phyloP scores from a whole-genome alignment of 2,329 filamentous ascomycete genomes.

The Exutisphaerella laricina region DNA sequence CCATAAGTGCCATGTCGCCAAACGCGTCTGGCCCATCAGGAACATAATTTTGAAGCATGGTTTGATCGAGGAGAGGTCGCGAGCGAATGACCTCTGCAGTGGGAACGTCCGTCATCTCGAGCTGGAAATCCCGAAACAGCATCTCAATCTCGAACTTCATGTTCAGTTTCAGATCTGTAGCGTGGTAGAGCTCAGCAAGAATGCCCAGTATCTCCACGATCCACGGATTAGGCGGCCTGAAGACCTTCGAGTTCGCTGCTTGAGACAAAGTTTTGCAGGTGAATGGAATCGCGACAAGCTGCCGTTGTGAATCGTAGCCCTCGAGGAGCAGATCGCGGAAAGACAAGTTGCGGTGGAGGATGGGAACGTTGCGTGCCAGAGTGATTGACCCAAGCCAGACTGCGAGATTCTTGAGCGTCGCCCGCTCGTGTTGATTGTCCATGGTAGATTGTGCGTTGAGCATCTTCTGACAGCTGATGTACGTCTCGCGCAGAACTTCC shows the following conservation, averaged over 20 bases:
- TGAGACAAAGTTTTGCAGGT: slow-evolving; percentile 93
- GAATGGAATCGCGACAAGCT: slow-evolving; percentile 91
- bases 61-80: slow-evolving; percentile 44
- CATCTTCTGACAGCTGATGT: slow-evolving; percentile 75
- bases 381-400: slow-evolving; percentile 91
- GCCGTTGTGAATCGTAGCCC: slow-evolving; percentile 83
- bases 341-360: slow-evolving; percentile 92
- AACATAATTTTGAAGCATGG: slow-evolving; percentile 36
- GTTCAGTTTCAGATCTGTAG: slow-evolving; percentile 88
- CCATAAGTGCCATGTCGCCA: slow-evolving; percentile 69
- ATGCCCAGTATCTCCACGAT: slow-evolving; percentile 91
- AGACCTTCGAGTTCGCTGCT: slow-evolving; percentile 77
- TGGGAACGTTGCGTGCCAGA: slow-evolving; percentile 86
- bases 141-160: slow-evolving; percentile 99
- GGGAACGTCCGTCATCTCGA: slow-evolving; percentile 90
- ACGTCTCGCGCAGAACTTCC: slow-evolving; percentile 90
- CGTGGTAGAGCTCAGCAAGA: slow-evolving; percentile 88
- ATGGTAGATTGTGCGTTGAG: slow-evolving; percentile 86
- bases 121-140: slow-evolving; percentile 80
- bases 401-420: slow-evolving; percentile 87
- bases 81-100: slow-evolving; percentile 82
- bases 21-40: slow-evolving; percentile 63
- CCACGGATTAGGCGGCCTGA: slow-evolving; percentile 95
- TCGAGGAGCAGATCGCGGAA: slow-evolving; percentile 95
- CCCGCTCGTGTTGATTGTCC: slow-evolving; percentile 75